These are phyloP conservation scores for Acanthamoeba castellanii DNA, from an alignment of 208 protist genomes.

Conservation along the genomic window DNA sequence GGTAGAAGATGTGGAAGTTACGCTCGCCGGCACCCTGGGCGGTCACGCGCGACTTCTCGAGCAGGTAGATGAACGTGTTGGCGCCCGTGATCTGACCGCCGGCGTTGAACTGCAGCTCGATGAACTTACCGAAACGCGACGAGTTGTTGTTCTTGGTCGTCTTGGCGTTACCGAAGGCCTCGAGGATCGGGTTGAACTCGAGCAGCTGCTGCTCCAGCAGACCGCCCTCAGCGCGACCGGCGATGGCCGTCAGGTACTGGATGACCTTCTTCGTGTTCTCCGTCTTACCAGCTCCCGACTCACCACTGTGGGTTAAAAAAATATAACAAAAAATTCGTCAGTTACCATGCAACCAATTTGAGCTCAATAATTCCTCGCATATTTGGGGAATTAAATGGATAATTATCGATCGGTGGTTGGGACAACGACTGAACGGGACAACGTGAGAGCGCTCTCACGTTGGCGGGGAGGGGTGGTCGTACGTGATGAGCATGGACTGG, in stretches of 20 bases:
- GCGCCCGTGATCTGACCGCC: conserved; percentile 83
- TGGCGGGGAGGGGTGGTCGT: neutral
- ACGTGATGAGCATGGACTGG: conserved; percentile 85
- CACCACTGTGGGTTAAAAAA: conserved; percentile 73
- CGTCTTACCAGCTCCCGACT: conserved; percentile 90
- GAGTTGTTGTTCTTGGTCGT: conserved; percentile 90
- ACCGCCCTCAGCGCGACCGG: conserved; percentile 58
- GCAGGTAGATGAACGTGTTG: conserved; percentile 83
- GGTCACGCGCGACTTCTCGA: conserved; percentile 83
- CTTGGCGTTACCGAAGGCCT: conserved; percentile 88
- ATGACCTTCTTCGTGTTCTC: conserved; percentile 91
- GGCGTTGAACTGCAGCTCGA: conserved; percentile 85
- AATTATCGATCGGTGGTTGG: neutral
- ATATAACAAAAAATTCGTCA: neutral
- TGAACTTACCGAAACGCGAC: conserved; percentile 89
- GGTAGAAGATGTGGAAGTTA: conserved; percentile 98
- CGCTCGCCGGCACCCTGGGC: conserved; percentile 90
- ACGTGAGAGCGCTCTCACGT: neutral
- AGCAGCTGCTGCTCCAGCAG: conserved; percentile 86
- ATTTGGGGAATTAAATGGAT: neutral
- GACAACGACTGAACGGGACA: neutral
- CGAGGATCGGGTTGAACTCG: conserved; percentile 86
- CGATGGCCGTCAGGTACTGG: conserved; percentile 86
- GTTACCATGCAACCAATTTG: neutral
- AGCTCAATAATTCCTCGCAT: neutral